Base-by-base conservation (phyloP, 805 yeast genomes). In the Groenewaldozyma salmanticensis region DNA sequence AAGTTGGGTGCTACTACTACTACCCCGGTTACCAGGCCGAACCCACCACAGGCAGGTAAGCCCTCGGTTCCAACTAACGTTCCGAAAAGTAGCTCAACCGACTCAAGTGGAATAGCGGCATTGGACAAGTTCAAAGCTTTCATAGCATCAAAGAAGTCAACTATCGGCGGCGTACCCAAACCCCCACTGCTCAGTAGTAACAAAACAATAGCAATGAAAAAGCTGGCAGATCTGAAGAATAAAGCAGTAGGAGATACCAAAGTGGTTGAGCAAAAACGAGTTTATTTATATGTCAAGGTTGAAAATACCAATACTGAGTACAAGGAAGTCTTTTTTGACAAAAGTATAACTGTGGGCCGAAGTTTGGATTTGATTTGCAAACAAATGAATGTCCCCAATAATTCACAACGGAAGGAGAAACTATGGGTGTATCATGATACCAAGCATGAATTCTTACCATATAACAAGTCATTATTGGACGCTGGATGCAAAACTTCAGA, bases 221-320 rank as follows among this genome's bases (percentile, higher is more conserved):
- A 38, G 35, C 38, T 52, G 27, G 40, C 43, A 15, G 39, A 45
- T 18, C 50, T 62, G 39, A 54, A 60, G 33, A 54, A 53, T 34
- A 40, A 45, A 2, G 70, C 71, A 19, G 52, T 53, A 37, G 71
- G 71, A 15, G 66, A 63, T 37, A 37, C 50, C n/a, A 52, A 53
- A 31, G 53, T 66, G 2, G 51, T 55, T 7, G 49, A 40, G 2
- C 45, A 43, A 3, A 61, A 63, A 40, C 50, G 71, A 21, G 44
- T 60, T 0, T 64, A 66, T 45, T 42, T 62, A 31, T 57, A 45
- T 33, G 55, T 53, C 39, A 45, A 38, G 13, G 37, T 44, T 32
- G 13, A 13, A 13, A 24, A 24, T 24, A 13, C 11, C 13, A 13
- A 13, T 24, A 13, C 7, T 9, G 29, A 24, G 29, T 19, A 4